phyloP scores from a whole-genome alignment of 495 filamentous ascomycete species.

The Penicillium atrosanguineum region DNA sequence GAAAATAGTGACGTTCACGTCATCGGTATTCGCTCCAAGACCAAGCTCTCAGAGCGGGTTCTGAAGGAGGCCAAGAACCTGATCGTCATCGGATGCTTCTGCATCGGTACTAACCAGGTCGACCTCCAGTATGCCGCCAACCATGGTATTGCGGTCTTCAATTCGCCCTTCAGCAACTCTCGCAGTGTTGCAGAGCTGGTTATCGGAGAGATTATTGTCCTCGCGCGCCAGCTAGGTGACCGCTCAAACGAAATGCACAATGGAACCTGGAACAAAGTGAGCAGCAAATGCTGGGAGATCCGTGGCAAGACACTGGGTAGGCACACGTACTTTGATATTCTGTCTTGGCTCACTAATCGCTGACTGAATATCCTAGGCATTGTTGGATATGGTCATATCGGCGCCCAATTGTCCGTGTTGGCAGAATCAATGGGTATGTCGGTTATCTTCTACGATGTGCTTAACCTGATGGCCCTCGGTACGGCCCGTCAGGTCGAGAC shows the following conservation, averaged over 20 bases:
- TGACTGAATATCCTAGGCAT: constrained; percentile 56
- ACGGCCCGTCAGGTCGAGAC: constrained; percentile 78
- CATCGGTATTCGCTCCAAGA: constrained; percentile 98
- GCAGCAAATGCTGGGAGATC: constrained; percentile 94
- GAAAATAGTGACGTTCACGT: constrained; percentile 81
- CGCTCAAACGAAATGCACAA: constrained; percentile 92
- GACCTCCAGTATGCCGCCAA: constrained; percentile 88
- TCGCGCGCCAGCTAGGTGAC: constrained; percentile 91
- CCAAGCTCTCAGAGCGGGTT: constrained; percentile 83
- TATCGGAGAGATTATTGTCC: constrained; percentile 86
- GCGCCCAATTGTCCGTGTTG: constrained; percentile 91
- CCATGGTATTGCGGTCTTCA: constrained; percentile 96
- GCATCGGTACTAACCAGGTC: constrained; percentile 98
- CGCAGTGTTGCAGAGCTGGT: constrained; percentile 95
- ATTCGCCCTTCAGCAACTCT: constrained; percentile 97
- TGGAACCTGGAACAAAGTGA: constrained; percentile 98
- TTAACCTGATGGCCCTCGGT: constrained; percentile 91
- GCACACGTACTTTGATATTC: constrained; percentile 6
- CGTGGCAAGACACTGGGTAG: constrained; percentile 92
- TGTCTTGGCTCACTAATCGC: not conserved
- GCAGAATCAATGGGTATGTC: constrained; percentile 97
- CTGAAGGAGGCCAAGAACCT: constrained; percentile 88
- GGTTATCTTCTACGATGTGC: constrained; percentile 92
- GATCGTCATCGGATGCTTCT: constrained; percentile 96
- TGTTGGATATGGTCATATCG: constrained; percentile 96